Percentiles rank a stretch among this genome's conserved stretches.
Conservation (phyloP, 2,329 filamentous ascomycete genomes). For the Sclerotinia minor region DNA sequence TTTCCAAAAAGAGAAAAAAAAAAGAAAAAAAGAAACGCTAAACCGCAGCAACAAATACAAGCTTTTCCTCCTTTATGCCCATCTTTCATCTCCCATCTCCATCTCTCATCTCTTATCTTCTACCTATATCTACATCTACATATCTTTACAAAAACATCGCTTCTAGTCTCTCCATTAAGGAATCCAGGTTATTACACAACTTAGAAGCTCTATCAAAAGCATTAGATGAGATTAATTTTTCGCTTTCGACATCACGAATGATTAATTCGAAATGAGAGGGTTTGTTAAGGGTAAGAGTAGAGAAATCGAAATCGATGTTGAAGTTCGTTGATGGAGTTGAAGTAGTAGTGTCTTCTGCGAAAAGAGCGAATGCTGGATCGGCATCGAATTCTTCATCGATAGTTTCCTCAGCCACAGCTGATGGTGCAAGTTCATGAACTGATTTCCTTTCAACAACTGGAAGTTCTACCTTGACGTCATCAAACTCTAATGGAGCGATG, state of each 20-base stretch:
- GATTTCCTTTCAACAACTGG: constrained; percentile 49
- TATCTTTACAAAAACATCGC: constrained; percentile 32
- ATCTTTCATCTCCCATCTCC: no score
- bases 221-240: constrained; percentile 43
- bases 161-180: constrained; percentile 35
- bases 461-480: constrained; percentile 51
- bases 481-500: constrained; percentile 43
- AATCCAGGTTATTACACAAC: constrained; percentile 36
- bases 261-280: constrained; percentile 63
- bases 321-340: constrained; percentile 43
- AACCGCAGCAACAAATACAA: constrained; percentile 32
- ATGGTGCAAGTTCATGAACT: constrained; percentile 30
- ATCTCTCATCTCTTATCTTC: neutral
- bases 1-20: neutral
- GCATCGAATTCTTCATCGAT: constrained; percentile 61
- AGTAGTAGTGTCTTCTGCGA: constrained; percentile 44
- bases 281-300: constrained; percentile 64
- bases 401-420: constrained; percentile 32
- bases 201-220: constrained; percentile 34
- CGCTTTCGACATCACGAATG: constrained; percentile 52
- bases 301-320: constrained; percentile 48
- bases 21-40: constrained; percentile 29
- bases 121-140: neutral
- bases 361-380: constrained; percentile 62
- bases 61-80: constrained; percentile 6